Evolutionary conservation across 176 grass and related monocot species (phyloP).

Genomic region (Raddia guianensis): DNA sequence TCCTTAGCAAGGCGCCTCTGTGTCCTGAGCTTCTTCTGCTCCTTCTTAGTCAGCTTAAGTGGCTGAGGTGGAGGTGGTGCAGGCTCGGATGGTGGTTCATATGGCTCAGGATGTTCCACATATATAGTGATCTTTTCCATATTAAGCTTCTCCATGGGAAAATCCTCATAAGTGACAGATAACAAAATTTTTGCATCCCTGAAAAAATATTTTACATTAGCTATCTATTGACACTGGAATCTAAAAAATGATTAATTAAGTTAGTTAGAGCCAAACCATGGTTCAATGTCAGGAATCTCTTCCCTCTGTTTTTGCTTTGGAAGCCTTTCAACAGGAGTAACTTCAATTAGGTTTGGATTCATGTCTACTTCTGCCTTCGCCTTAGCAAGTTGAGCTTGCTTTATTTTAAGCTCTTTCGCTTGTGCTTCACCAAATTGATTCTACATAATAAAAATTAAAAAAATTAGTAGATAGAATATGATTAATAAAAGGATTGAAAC

Average conservation of each 20-base stretch:
- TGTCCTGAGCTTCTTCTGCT: slow-evolving; percentile 97
- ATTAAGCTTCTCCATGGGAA: slow-evolving; percentile 68
- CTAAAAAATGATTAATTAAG: slow-evolving; percentile 7
- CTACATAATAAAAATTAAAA: slow-evolving; percentile 41
- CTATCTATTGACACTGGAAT: slow-evolving; percentile 1
- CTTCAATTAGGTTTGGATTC: slow-evolving; percentile 93
- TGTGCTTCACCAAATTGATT: slow-evolving; percentile 99
- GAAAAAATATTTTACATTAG: slow-evolving; percentile 34
- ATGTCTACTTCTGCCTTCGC: slow-evolving; percentile 86
- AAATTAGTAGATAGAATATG: slow-evolving; percentile 1
- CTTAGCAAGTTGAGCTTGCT: slow-evolving; percentile 92
- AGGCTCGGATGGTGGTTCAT: slow-evolving; percentile 85
- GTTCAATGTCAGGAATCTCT: slow-evolving; percentile 93
- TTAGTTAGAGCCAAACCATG: slow-evolving; percentile 61
- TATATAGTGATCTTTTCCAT: slow-evolving; percentile 91
- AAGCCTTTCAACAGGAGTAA: slow-evolving; percentile 58
- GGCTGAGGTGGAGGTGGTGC: slow-evolving; percentile 89
- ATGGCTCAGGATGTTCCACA: slow-evolving; percentile 86
- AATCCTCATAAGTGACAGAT: slow-evolving; percentile 58
- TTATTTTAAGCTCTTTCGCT: slow-evolving; percentile 86
- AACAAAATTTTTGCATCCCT: slow-evolving; percentile 84
- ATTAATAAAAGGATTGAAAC: slow-evolving; percentile 22
- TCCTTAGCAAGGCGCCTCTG: slow-evolving; percentile 96
- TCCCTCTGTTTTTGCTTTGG: slow-evolving; percentile 87
- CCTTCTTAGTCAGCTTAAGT: slow-evolving; percentile 92